Evolutionary conservation across 176 grass and related monocot species (phyloP), one percentile per base, ranked within the genome.

Genomic region (Phragmites australis): DNA sequence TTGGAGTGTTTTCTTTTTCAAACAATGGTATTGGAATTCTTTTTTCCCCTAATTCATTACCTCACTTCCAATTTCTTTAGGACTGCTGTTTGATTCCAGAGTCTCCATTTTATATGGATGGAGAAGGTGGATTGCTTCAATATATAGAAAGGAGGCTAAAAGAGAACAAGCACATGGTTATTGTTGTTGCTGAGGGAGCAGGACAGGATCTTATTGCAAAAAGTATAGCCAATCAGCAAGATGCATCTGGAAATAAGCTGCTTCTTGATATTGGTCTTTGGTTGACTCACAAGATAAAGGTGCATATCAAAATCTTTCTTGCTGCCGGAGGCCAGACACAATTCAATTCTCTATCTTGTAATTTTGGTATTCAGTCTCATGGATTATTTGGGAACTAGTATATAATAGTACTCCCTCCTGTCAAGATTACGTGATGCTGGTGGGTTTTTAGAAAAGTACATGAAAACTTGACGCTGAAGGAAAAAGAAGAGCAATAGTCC

Each of bases 81-180:
- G 96, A 99, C 25, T 99, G 92, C 68, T 95, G 96, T 81, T 91
- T 99, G 74, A 95, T 99, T 80, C 96, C 96, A 71, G 96, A 99
- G 69, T 99, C 96, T 19, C 93, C 88, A 12, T 99, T 99, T 84
- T 95, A 95, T 86, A 75, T 99, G 81, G 96, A 99, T 61, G 96
- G 93, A 59, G 93, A 95, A 79, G 96, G 96, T 63, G 96, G 96
- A 32, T 75, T 99, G 69, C 82, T 95, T 84, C 75, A 95, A 21
- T 95, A 87, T 67, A 43, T 99, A 74, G 92, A 99, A 65, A 95
- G 70, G 77, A 87, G 88, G 46, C 82, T 99, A 65, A 99, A 93
- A 68, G 96, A 99, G 80, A 89, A 99, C 81, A 90, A 88, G 1
- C 96, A 99, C 55, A 99, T 95, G 96, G 96, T 99, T 52, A 92